Conservation (phyloP, 768 basidiomycete species). For the Hemileccinum rubropunctum region DNA sequence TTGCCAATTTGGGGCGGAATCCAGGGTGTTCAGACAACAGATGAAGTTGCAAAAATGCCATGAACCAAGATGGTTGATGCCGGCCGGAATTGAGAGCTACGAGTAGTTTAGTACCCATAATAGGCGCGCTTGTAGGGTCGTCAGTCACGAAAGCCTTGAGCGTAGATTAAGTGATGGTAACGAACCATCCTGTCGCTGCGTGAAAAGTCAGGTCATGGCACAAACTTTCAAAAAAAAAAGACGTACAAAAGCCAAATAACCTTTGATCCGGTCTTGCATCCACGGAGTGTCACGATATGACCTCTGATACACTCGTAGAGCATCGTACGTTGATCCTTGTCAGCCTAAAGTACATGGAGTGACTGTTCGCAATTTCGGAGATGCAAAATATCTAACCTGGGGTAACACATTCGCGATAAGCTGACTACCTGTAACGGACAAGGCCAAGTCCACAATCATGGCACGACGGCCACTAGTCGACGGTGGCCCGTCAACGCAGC, state of each 20-base stretch:
- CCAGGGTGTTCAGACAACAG: conserved; percentile 15
- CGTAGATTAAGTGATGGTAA: neutral
- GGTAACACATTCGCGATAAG: conserved; percentile 81
- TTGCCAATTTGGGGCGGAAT: conserved; percentile 23
- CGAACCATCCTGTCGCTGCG: conserved; percentile 57
- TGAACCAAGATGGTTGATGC: conserved; percentile 29
- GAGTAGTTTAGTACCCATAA: conserved; percentile 49
- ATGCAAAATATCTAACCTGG: conserved; percentile 43
- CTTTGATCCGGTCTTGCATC: conserved; percentile 88
- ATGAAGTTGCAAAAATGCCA: conserved; percentile 24
- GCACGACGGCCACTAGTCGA: conserved; percentile 63
- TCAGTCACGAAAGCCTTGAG: conserved; percentile 12
- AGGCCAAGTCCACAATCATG: conserved; percentile 82
- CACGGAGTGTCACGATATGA: conserved; percentile 86
- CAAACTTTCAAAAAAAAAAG: neutral
- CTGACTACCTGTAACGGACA: conserved; percentile 83
- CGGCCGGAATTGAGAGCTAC: conserved; percentile 7
- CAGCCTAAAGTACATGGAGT: conserved; percentile 48
- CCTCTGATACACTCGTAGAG: conserved; percentile 85
- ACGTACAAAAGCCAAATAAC: conserved; percentile 85
- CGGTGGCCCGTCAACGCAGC: conserved; percentile 16
- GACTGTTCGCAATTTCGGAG: neutral
- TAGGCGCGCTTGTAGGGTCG: conserved; percentile 50
- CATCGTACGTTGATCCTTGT: conserved; percentile 80
- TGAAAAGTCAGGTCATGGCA: conserved; percentile 2